Base-by-base conservation (phyloP, 2,329 filamentous ascomycete species). In the Akanthomyces lecanii region DNA sequence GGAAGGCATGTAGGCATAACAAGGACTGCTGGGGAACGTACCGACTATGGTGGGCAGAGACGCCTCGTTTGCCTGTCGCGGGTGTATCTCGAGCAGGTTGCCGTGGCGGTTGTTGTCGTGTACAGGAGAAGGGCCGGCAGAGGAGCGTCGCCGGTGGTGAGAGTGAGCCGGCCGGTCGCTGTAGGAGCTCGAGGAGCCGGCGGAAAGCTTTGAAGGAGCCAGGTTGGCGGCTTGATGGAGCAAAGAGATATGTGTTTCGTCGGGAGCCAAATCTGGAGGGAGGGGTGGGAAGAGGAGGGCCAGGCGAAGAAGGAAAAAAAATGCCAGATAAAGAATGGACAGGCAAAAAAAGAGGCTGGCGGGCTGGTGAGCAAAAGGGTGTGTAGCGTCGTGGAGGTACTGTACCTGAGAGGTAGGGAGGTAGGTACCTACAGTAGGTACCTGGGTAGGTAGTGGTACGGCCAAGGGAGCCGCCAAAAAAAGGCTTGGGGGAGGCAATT, bases 31-130 rank as follows among this genome's bases (percentile, higher is more conserved):
- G 33, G 33, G 10, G 33, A 8, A 61, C 59, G 72, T 83, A 82
- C 83, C 84, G 70, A 82, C 80, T 69, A 87, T 81, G 40, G 85
- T 80, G 65, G 83, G 81, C 61, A 86, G 77, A 69, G 67, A 48
- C 63, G 56, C 65, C 62, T 67, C 70, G 71, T 71, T 71, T 59
- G 70, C 67, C 47, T 67, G 68, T 40, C 69, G 69, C 54, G 71
- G 64, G 59, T 73, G 67, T 62, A 76, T 72, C 42, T 72, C 68
- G 44, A 77, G 69, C 45, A 72, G 66, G 30, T 69, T 69, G 60
- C 68, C 70, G 60, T 71, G 67, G 55, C 70, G 73, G 66, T 71
- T 69, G 66, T 71, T 69, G 64, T 75, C 71, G 63, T 67, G 69
- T 59, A 72, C 67, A 51, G 71, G 60, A 55, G 60, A 55, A 55